Evolutionary conservation across 768 basidiomycete genomes (phyloP).

Genomic region (Boletus sp.): DNA sequence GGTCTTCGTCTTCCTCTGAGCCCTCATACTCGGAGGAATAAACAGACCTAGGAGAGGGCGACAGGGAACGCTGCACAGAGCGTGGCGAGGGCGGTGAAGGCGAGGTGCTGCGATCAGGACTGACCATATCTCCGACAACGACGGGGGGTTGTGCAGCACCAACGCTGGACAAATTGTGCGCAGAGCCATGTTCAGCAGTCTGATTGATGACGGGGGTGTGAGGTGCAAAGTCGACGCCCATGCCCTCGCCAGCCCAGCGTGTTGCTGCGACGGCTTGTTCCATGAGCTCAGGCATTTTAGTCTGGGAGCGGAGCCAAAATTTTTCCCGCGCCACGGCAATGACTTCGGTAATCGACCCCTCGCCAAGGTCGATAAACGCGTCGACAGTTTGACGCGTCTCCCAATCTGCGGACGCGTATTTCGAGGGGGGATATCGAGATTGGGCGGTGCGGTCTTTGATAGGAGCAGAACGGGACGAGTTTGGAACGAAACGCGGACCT

Average conservation of each 20-base stretch:
- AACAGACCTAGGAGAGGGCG: conserved; percentile 28
- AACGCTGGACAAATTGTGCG: conserved; percentile 9
- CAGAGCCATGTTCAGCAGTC: conserved; percentile 3
- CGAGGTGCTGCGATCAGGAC: conserved; percentile 25
- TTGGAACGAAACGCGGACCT: conserved; percentile 35
- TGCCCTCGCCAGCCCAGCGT: conserved; percentile 39
- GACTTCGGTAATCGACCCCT: conserved; percentile 63
- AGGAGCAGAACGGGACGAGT: conserved; percentile 11
- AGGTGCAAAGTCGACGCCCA: conserved; percentile 29
- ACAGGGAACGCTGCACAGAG: conserved; percentile 28
- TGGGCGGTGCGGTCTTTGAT: conserved; percentile 13
- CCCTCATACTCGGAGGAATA: conserved; percentile 35
- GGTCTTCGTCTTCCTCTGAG: conserved; percentile 43
- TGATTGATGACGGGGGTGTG: conserved; percentile 15
- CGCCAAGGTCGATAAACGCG: conserved; percentile 69
- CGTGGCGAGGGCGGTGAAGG: conserved; percentile 25
- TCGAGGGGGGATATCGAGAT: conserved; percentile 26
- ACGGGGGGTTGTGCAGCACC: conserved; percentile 1
- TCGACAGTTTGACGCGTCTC: conserved; percentile 66
- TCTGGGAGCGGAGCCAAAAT: conserved; percentile 62
- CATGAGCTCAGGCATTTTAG: conserved; percentile 64
- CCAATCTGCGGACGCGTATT: conserved; percentile 48
- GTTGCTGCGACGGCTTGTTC: conserved; percentile 64
- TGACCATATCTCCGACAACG: conserved; percentile 8
- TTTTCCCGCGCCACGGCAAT: conserved; percentile 63